Base-by-base conservation (phyloP, 2,329 filamentous ascomycete species). In the Talaromyces amestolkiae region DNA sequence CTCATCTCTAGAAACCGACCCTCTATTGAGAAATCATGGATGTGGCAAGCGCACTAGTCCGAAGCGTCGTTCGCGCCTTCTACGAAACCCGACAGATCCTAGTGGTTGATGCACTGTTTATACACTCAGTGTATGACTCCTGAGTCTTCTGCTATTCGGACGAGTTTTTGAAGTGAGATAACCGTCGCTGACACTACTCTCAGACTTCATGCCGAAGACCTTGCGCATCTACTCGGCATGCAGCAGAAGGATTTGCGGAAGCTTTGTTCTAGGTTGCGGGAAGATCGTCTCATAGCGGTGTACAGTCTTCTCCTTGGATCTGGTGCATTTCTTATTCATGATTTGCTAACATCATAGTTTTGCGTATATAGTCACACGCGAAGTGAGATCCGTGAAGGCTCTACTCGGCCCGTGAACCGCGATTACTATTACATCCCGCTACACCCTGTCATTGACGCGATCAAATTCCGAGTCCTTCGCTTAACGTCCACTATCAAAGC, bases 371-470 rank as follows among this genome's bases (percentile, higher is more conserved):
- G 86, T 72, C 89, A 89, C 76, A 88, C 89, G 37, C 89, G 92
- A 67, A 86, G 89, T 59, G 93, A 97, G 76, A 82, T 91, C 64
- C 89, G 89, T 70, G 91, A 93, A 74, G 92, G 91, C 61, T 91
- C 93, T 66, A 89, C 91, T 65, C 89, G 93, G 61, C 90, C 92
- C 5, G 89, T 91, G 70, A 93, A 90, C 75, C 87, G 92, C 72
- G 96, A 94, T 68, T 99, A 97, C 84, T 99, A 96, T 81, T 99
- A 92, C 79, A 94, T 99, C 76, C 93, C 97, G 76, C 96, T 96
- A 74, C 92, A 95, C 66, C 91, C 92, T 65, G 92, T 94, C 41
- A 92, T 99, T 73, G 95, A 99, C 79, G 92, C 92, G 58, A 96
- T 97, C 80, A 99, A 99, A 78, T 99, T 91, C 86, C 90, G 92